phyloP scores from a whole-genome alignment of 345 rosid species.

The Populus euphratica region DNA sequence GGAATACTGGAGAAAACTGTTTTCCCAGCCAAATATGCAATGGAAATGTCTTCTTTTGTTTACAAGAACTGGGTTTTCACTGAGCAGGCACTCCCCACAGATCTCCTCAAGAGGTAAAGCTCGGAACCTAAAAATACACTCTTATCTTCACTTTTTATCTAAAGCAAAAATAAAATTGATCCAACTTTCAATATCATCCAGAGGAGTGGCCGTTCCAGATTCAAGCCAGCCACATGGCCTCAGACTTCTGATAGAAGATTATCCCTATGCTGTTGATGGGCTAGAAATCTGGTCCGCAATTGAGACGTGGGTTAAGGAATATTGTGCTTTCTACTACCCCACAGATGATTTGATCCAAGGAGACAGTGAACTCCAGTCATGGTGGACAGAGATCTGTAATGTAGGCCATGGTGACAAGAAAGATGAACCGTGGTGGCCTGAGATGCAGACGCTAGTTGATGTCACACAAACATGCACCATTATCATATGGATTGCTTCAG shows the following conservation, averaged over 20 bases:
- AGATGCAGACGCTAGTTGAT: constrained; percentile 49
- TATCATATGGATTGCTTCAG: constrained; percentile 88
- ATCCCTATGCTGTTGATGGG: constrained; percentile 91
- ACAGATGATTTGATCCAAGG: constrained; percentile 49
- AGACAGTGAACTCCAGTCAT: constrained; percentile 72
- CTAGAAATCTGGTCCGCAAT: constrained; percentile 90
- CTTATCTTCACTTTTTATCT: not conserved
- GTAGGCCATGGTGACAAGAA: constrained; percentile 81
- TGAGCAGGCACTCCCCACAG: constrained; percentile 79
- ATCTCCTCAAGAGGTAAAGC: constrained; percentile 67
- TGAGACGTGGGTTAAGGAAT: constrained; percentile 72
- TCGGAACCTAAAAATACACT: not conserved
- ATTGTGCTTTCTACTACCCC: constrained; percentile 67
- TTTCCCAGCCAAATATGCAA: constrained; percentile 65
- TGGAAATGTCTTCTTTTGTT: constrained; percentile 71
- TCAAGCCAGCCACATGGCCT: constrained; percentile 46
- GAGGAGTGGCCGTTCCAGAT: constrained; percentile 76
- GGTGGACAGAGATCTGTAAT: constrained; percentile 77
- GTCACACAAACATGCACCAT: constrained; percentile 69
- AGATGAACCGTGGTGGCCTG: constrained; percentile 78
- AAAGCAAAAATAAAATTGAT: not conserved
- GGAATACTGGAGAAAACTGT: constrained; percentile 76
- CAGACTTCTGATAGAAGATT: constrained; percentile 76
- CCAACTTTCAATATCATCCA: constrained; percentile 19
- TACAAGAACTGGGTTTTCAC: constrained; percentile 75